phyloP scores from a whole-genome alignment of 2,329 filamentous ascomycete species.

The Trichoderma hamatum region DNA sequence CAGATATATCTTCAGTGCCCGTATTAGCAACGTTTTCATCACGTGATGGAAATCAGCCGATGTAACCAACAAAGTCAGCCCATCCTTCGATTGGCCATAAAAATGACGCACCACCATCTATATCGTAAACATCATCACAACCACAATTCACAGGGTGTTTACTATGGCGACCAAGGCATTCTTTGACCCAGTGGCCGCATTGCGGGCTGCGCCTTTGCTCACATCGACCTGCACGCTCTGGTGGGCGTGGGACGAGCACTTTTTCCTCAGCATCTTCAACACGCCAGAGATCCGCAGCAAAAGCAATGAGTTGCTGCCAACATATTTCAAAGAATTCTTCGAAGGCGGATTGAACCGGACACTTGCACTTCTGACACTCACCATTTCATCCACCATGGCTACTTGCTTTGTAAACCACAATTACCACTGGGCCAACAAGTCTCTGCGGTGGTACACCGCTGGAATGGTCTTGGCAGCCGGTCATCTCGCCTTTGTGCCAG shows the following conservation, averaged over 20 bases:
- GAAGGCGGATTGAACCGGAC: slow-evolving; percentile 40
- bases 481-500: slow-evolving; percentile 42
- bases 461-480: slow-evolving; percentile 38
- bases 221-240: slow-evolving; percentile 52
- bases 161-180: slow-evolving; percentile 13
- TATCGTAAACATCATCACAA: background rate
- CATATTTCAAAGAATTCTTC: slow-evolving; percentile 50
- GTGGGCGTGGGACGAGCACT: slow-evolving; percentile 49
- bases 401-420: slow-evolving; percentile 4
- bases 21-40: background rate
- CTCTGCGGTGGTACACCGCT: slow-evolving; percentile 40
- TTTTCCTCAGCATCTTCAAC: slow-evolving; percentile 46
- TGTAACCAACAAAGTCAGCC: background rate
- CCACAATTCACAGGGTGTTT: background rate
- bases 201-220: slow-evolving; percentile 50
- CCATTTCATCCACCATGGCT: slow-evolving; percentile 31
- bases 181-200: slow-evolving; percentile 20
- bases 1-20: background rate
- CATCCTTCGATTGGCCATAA: background rate
- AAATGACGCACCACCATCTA: background rate
- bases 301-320: slow-evolving; percentile 36
- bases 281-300: slow-evolving; percentile 35
- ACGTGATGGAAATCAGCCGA: background rate
- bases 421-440: slow-evolving; percentile 34
- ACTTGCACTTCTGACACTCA: slow-evolving; percentile 41